Percentiles rank a stretch among this genome's conserved stretches.
Evolutionary conservation across 2,329 filamentous ascomycete species (phyloP).

Genomic region (Fusarium domesticum): DNA sequence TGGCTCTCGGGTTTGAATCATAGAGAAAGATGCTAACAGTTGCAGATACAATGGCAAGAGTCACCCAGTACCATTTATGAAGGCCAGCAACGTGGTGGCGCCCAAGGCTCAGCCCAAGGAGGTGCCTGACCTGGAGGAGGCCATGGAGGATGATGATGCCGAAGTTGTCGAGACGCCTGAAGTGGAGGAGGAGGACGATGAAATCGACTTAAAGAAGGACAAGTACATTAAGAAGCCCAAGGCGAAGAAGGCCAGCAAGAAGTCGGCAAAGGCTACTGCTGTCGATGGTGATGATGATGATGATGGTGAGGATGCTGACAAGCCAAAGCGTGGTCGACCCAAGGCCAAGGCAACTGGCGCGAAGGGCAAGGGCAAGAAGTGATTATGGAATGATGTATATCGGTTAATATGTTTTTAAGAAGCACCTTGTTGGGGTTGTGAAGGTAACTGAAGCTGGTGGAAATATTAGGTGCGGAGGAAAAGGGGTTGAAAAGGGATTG

Average conservation of each 20-base stretch:
- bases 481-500: background rate
- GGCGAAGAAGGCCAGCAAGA: constrained; percentile 54
- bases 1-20: background rate
- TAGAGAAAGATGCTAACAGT: constrained; percentile 8
- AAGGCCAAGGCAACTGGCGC: constrained; percentile 39
- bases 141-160: constrained; percentile 85
- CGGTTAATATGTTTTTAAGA: no score
- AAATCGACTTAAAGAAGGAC: constrained; percentile 81
- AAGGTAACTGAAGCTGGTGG: background rate
- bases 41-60: constrained; percentile 77
- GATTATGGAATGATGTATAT: background rate
- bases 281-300: constrained; percentile 47
- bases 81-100: constrained; percentile 72
- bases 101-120: constrained; percentile 71
- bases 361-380: constrained; percentile 51
- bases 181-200: constrained; percentile 68
- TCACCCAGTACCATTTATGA: constrained; percentile 95
- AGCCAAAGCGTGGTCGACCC: constrained; percentile 49
- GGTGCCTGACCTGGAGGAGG: constrained; percentile 91
- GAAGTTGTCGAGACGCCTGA: constrained; percentile 56
- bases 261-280: constrained; percentile 41
- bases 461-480: background rate
- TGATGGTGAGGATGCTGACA: constrained; percentile 39
- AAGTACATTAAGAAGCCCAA: constrained; percentile 95
- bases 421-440: background rate